Conservation (phyloP, 495 filamentous ascomycete genomes). For the Hypoxylon rickii region DNA sequence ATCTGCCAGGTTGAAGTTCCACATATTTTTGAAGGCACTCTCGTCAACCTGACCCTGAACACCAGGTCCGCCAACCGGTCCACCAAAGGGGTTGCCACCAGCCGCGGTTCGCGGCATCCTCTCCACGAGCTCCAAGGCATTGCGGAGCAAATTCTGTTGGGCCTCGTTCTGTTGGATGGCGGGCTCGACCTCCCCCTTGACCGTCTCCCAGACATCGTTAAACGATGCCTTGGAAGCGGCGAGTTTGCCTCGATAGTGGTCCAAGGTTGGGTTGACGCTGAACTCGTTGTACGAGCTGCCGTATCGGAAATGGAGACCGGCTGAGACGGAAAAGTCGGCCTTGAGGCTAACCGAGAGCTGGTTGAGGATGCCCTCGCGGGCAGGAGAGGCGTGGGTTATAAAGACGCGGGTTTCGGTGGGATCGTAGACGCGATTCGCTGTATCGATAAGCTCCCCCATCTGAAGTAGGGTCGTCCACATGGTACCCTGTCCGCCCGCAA, state of each 20-base stretch:
- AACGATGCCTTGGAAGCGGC: conserved; percentile 99
- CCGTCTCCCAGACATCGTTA: conserved; percentile 99
- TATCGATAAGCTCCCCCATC: conserved; percentile 98
- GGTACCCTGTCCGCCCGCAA: conserved; percentile 96
- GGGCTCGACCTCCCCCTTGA: conserved; percentile 90
- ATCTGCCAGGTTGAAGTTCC: conserved; percentile 99
- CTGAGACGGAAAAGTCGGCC: conserved; percentile 97
- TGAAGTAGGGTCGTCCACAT: conserved; percentile 99
- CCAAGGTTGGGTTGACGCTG: conserved; percentile 95
- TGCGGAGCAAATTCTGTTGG: conserved; percentile 86
- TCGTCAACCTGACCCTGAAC: conserved; percentile 90
- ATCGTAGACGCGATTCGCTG: conserved; percentile 96
- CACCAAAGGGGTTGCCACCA: conserved; percentile 95
- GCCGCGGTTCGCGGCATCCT: conserved; percentile 96
- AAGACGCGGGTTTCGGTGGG: conserved; percentile 98
- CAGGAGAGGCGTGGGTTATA: conserved; percentile 95
- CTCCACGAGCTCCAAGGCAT: conserved; percentile 85
- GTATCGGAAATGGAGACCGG: conserved; percentile 97
- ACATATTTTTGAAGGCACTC: conserved; percentile 99
- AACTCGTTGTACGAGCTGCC: conserved; percentile 99
- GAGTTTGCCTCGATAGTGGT: conserved; percentile 98
- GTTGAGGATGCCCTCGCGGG: conserved; percentile 94
- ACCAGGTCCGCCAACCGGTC: conserved; percentile 71
- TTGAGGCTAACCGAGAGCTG: conserved; percentile 98
- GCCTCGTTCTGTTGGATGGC: conserved; percentile 90